Evolutionary conservation across 352 stramenopile species (phyloP).

Genomic region (Phytophthora idaei): DNA sequence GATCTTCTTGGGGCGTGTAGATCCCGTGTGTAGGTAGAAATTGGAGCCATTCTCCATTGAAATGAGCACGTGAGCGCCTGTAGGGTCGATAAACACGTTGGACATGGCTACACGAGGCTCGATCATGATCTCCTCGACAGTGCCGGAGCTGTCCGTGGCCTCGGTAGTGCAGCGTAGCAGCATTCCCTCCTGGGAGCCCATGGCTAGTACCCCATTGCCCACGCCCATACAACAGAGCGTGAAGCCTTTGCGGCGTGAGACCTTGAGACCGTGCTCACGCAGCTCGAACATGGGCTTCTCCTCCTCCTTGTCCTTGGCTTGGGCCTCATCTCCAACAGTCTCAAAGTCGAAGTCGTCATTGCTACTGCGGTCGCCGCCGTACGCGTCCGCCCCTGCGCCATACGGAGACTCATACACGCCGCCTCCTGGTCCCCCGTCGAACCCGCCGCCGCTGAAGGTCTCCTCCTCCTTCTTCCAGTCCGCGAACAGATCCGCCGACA

Average conservation of each 20-base stretch:
- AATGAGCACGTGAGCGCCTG: conserved; percentile 76
- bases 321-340: conserved; percentile 50
- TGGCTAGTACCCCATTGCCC: conserved; percentile 80
- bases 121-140: conserved; percentile 90
- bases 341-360: conserved; percentile 87
- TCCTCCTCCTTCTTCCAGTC: conserved; percentile 90
- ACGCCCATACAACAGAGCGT: conserved; percentile 83
- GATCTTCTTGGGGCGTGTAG: conserved; percentile 84
- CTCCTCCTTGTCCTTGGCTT: conserved; percentile 54
- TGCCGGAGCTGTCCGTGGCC: conserved; percentile 70
- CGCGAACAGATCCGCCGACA: conserved; percentile 90
- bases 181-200: conserved; percentile 84
- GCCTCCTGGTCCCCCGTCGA: conserved; percentile 5
- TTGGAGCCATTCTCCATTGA: conserved; percentile 91
- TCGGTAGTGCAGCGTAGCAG: conserved; percentile 82
- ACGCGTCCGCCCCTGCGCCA: conserved; percentile 38
- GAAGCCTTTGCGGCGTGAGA: conserved; percentile 85
- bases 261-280: conserved; percentile 86
- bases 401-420: conserved; percentile 49
- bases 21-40: conserved; percentile 82
- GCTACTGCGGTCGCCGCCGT: conserved; percentile 40
- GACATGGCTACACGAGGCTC: conserved; percentile 85
- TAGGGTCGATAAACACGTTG: conserved; percentile 85
- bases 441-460: conserved; percentile 30
- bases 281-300: conserved; percentile 88